Evolutionary conservation across 345 rosid genomes (phyloP).

Genomic region (Linum trigynum): DNA sequence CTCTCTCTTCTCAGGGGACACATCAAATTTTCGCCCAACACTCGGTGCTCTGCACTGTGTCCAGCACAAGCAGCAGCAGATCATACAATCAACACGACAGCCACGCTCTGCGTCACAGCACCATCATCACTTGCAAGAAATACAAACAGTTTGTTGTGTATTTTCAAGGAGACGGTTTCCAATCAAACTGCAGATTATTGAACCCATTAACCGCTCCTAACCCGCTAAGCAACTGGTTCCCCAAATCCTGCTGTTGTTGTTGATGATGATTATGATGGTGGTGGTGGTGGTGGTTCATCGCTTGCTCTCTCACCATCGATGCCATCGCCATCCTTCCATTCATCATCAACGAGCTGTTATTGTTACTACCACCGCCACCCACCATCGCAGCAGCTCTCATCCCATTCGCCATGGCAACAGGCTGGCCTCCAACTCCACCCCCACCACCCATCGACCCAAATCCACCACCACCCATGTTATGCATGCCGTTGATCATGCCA

Average conservation of each 20-base stretch:
- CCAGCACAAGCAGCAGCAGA: conserved; percentile 25
- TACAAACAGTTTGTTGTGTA: too few relatives aligned
- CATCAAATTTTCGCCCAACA: conserved; percentile 10
- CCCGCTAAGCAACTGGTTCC: conserved; percentile 61
- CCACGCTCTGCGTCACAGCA: conserved; percentile 4
- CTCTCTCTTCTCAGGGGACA: too few relatives aligned
- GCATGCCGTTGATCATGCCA: conserved; percentile 29
- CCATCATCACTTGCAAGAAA: not conserved
- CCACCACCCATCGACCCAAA: conserved; percentile 47
- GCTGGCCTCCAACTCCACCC: conserved; percentile 27
- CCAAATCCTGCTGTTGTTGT: conserved; percentile 57
- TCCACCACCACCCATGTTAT: conserved; percentile 36
- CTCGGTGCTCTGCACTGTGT: not conserved
- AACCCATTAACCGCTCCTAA: conserved; percentile 68
- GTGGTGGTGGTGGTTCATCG: conserved; percentile 35
- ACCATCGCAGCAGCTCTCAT: conserved; percentile 40
- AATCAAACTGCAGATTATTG: conserved; percentile 70
- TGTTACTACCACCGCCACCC: conserved; percentile 26
- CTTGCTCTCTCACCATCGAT: conserved; percentile 48
- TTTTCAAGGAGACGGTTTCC: conserved; percentile 57
- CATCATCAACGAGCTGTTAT: conserved; percentile 25
- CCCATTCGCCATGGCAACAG: conserved; percentile 46
- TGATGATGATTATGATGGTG: conserved; percentile 13
- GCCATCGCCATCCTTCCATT: conserved; percentile 63
- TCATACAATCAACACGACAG: conserved; percentile 11